Evolutionary conservation across 306 rosid genomes (phyloP).

Genomic region (Cicer arietinum): DNA sequence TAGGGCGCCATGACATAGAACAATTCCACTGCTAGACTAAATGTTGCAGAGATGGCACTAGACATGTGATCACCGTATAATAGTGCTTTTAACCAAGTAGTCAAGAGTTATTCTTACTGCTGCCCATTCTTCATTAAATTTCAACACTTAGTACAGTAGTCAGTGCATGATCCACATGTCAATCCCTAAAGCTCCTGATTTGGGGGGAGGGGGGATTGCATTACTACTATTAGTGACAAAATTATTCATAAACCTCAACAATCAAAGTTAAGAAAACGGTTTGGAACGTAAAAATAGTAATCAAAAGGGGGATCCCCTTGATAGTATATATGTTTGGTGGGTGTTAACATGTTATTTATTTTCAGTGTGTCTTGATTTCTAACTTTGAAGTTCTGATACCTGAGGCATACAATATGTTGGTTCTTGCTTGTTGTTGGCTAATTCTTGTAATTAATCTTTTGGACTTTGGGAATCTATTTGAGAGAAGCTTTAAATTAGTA

Average conservation of each 20-base stretch:
- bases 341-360: neutral
- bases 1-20: neutral
- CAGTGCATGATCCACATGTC: neutral
- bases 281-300: neutral
- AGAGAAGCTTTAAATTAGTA: neutral
- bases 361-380: conserved; percentile 2
- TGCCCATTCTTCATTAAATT: conserved; percentile 9
- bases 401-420: neutral
- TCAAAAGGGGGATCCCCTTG: neutral
- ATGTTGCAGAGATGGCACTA: neutral
- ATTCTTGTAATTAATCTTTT: conserved; percentile 3
- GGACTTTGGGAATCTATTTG: neutral
- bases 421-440: neutral
- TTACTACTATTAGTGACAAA: neutral
- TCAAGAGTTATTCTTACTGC: conserved; percentile 11
- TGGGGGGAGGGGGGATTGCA: neutral
- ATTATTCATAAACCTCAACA: neutral
- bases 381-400: neutral
- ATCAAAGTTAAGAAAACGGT: too few species aligned
- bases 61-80: neutral
- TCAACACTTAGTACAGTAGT: neutral
- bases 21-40: neutral
- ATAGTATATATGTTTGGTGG: neutral
- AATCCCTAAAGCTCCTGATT: neutral
- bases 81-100: neutral